Evolutionary conservation across 176 grass and related monocot species (phyloP).

Genomic region (Juncus effusus): DNA sequence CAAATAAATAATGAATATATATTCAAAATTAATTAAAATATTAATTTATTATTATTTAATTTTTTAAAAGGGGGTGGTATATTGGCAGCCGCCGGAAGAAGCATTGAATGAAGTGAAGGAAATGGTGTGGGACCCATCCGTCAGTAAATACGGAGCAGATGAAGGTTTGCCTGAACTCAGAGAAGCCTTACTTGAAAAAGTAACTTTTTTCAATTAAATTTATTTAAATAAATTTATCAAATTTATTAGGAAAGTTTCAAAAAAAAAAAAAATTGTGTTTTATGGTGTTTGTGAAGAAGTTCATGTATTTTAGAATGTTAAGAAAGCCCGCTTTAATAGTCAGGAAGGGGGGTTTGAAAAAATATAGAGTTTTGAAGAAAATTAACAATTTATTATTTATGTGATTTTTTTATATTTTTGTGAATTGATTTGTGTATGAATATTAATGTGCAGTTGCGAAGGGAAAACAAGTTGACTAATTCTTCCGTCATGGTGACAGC

Average conservation of each 20-base stretch:
- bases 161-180: slow-evolving; percentile 86
- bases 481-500: slow-evolving; percentile 95
- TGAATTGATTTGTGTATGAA: no score
- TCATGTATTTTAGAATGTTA: not conserved
- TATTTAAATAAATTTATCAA: no score
- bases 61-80: slow-evolving; percentile 75
- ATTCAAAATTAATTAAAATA: no score
- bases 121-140: slow-evolving; percentile 56
- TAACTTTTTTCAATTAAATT: slow-evolving; percentile 31
- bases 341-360: no score
- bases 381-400: no score
- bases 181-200: slow-evolving; percentile 78
- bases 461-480: slow-evolving; percentile 81
- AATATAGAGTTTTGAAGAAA: no score
- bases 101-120: slow-evolving; percentile 72
- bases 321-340: not conserved
- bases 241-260: not conserved
- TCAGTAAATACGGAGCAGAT: slow-evolving; percentile 83
- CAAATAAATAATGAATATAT: no score
- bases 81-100: slow-evolving; percentile 84
- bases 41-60: not conserved
- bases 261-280: not conserved
- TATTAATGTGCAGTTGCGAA: slow-evolving; percentile 46
- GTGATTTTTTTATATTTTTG: no score
- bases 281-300: no score